phyloP scores from a whole-genome alignment of 176 grass and related monocot species.

The Bothriochloa decipiens region DNA sequence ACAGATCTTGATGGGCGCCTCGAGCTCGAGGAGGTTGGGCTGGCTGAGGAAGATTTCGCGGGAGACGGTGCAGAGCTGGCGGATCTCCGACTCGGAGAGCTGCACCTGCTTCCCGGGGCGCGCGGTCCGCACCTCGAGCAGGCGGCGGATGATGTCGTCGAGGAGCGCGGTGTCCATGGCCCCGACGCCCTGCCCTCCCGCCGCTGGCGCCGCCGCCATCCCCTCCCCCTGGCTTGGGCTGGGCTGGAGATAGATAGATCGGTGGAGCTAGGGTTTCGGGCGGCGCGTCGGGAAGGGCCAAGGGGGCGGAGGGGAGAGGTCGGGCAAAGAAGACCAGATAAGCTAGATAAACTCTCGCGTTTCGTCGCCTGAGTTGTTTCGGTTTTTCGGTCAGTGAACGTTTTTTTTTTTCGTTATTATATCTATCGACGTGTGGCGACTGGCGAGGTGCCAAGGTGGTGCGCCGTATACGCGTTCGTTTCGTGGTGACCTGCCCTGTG shows the following conservation, averaged over 20 bases:
- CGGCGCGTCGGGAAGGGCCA: constrained; percentile 39
- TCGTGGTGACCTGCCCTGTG: constrained; percentile 13
- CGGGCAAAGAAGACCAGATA: constrained; percentile 32
- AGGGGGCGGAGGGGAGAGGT: constrained; percentile 25
- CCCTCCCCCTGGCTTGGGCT: constrained; percentile 36
- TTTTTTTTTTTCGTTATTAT: not conserved
- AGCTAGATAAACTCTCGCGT: constrained; percentile 43
- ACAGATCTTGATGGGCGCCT: constrained; percentile 95
- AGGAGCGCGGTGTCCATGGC: constrained; percentile 71
- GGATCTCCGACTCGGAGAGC: constrained; percentile 87
- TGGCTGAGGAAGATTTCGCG: constrained; percentile 88
- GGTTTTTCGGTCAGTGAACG: not conserved
- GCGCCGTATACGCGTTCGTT: constrained; percentile 1
- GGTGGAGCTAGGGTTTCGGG: constrained; percentile 56
- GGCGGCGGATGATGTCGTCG: constrained; percentile 78
- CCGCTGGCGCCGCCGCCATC: constrained; percentile 54
- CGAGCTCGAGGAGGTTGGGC: constrained; percentile 89
- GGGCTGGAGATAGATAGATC: constrained; percentile 40
- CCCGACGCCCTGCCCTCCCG: constrained; percentile 51
- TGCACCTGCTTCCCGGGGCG: constrained; percentile 83
- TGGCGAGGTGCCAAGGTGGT: not conserved
- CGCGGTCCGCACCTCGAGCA: constrained; percentile 78
- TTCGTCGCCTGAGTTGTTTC: constrained; percentile 1
- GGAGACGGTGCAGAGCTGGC: constrained; percentile 74
- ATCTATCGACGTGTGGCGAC: not conserved